These are phyloP conservation scores for Neurospora sp. DNA, from an alignment of 495 filamentous ascomycete species.

Conservation along the genomic window DNA sequence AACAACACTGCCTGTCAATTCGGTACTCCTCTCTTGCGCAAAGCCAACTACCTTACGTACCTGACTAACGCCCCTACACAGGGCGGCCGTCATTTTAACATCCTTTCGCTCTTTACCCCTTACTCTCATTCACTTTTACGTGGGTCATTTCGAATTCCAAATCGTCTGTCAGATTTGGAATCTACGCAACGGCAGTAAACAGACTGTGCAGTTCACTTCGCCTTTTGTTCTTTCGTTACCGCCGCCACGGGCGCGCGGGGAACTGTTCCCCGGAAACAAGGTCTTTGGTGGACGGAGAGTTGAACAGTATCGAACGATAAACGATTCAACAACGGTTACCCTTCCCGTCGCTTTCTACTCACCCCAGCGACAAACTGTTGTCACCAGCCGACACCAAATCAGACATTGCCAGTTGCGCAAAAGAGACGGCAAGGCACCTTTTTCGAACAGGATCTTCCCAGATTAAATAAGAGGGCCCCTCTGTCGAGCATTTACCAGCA, in stretches of 20 bases:
- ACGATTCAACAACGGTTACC: neutral
- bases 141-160: neutral
- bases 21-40: neutral
- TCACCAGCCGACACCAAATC: neutral
- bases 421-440: neutral
- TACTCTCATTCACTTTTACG: neutral
- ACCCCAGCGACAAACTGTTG: neutral
- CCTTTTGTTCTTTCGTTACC: neutral
- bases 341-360: neutral
- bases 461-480: neutral
- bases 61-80: neutral
- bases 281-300: neutral
- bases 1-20: neutral
- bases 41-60: neutral
- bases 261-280: neutral
- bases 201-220: neutral
- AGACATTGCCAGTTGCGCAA: neutral
- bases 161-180: neutral
- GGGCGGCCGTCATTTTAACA: neutral
- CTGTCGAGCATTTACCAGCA: neutral
- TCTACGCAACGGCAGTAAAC: neutral
- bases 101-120: neutral
- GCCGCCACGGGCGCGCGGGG: neutral
- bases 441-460: neutral
- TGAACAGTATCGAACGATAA: neutral